phyloP scores from a whole-genome alignment of 2,329 filamentous ascomycete genomes.

The Hirsutella rhossiliensis region DNA sequence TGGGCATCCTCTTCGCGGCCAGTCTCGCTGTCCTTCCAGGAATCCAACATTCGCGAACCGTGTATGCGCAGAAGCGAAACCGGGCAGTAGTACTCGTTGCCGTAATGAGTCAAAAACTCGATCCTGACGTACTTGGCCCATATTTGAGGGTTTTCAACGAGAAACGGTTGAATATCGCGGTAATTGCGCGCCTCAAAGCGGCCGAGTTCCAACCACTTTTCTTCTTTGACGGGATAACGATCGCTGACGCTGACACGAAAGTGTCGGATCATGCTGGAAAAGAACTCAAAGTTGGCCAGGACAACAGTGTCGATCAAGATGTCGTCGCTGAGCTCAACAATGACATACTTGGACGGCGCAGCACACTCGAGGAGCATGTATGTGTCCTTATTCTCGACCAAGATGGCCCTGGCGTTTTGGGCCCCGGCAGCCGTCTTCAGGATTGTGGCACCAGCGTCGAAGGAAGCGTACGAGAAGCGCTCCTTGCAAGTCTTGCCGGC shows the following conservation, averaged over 20 bases:
- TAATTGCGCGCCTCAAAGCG: slow-evolving; percentile 87
- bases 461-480: slow-evolving; percentile 92
- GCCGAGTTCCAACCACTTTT: slow-evolving; percentile 84
- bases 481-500: slow-evolving; percentile 97
- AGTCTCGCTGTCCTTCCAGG: slow-evolving; percentile 71
- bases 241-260: slow-evolving; percentile 91
- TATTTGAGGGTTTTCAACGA: slow-evolving; percentile 88
- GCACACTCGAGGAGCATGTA: slow-evolving; percentile 95
- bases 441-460: slow-evolving; percentile 89
- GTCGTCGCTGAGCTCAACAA: slow-evolving; percentile 83
- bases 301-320: slow-evolving; percentile 87
- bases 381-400: slow-evolving; percentile 95
- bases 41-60: slow-evolving; percentile 92
- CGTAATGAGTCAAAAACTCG: slow-evolving; percentile 87
- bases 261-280: slow-evolving; percentile 88
- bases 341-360: slow-evolving; percentile 79
- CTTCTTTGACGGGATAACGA: slow-evolving; percentile 81
- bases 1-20: slow-evolving; percentile 48
- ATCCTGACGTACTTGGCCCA: slow-evolving; percentile 90
- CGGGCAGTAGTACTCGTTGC: slow-evolving; percentile 93
- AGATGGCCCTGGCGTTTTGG: slow-evolving; percentile 76
- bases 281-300: slow-evolving; percentile 98
- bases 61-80: slow-evolving; percentile 84
- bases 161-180: slow-evolving; percentile 85
- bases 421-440: slow-evolving; percentile 79